Evolutionary conservation across 169 alveolate species (phyloP).

Genomic region (Cryptosporidium sp.): DNA sequence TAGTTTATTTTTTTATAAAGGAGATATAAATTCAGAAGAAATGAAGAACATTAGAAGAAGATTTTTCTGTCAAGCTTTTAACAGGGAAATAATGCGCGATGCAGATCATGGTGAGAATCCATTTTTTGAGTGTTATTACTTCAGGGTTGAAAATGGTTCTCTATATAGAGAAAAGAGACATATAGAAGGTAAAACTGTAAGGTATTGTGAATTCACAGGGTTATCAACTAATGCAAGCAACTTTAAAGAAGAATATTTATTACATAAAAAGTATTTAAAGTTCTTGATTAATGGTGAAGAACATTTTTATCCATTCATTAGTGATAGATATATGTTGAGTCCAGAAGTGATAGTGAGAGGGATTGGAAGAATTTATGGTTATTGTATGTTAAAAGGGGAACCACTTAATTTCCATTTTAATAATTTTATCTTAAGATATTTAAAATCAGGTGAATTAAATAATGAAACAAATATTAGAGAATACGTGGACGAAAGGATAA

Average conservation of each 20-base stretch:
- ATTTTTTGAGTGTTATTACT: slow-evolving; percentile 33
- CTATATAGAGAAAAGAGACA: neutral
- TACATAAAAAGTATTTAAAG: slow-evolving; percentile 5
- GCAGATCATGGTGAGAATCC: slow-evolving; percentile 18
- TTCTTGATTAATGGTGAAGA: neutral
- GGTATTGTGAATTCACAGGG: slow-evolving; percentile 32
- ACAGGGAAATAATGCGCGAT: slow-evolving; percentile 2
- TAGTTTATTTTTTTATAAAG: slow-evolving; percentile 26
- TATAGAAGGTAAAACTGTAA: slow-evolving; percentile 41
- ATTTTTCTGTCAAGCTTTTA: slow-evolving; percentile 36
- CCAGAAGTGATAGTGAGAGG: slow-evolving; percentile 54
- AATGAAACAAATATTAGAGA: slow-evolving; percentile 15
- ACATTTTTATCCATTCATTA: neutral
- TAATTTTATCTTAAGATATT: slow-evolving; percentile 28
- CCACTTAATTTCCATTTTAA: slow-evolving; percentile 43
- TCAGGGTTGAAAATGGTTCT: neutral
- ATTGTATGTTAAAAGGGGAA: slow-evolving; percentile 45
- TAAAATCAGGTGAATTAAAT: slow-evolving; percentile 11
- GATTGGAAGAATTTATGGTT: slow-evolving; percentile 63
- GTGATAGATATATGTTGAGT: neutral
- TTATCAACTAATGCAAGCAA: neutral
- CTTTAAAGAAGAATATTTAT: neutral
- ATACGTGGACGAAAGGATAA: slow-evolving; percentile 11
- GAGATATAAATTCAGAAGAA: slow-evolving; percentile 15
- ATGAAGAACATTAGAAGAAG: slow-evolving; percentile 39